phyloP scores from a whole-genome alignment of 257 asterid genomes.

The Capsicum pubescens region DNA sequence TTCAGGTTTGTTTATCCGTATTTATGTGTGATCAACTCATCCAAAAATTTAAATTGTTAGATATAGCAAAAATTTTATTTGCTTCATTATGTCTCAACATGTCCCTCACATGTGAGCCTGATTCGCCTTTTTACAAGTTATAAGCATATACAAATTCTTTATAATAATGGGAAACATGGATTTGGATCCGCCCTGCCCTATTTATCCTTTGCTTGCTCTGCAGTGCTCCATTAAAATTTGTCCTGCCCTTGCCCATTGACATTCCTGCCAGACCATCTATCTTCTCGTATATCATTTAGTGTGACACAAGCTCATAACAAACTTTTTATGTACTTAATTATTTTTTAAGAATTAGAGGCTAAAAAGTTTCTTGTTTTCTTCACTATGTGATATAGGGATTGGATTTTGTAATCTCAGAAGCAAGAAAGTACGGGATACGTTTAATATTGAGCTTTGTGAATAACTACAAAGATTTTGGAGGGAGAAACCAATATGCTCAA shows the following conservation, averaged over 20 bases:
- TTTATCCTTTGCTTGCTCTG: not conserved
- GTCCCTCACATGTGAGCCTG: not conserved
- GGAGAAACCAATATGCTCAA: conserved; percentile 47
- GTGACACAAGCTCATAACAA: not conserved
- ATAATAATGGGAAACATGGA: no score
- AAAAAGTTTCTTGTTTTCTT: not conserved
- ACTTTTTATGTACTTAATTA: no score
- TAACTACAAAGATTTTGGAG: conserved; percentile 59
- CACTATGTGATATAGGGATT: conserved; percentile 42
- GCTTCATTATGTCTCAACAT: not conserved
- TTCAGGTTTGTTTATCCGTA: conserved; percentile 20
- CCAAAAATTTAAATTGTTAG: not conserved
- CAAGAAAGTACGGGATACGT: conserved; percentile 40
- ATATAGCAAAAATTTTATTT: no score
- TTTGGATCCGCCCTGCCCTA: not conserved
- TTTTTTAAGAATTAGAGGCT: not conserved
- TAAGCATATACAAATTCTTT: not conserved
- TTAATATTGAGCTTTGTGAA: conserved; percentile 52
- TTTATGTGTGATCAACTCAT: not conserved
- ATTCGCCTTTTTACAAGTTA: no score
- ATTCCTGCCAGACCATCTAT: not conserved
- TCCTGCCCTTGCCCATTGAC: no score
- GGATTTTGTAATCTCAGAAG: conserved; percentile 61
- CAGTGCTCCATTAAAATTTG: not conserved
- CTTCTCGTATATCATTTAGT: no score